Evolutionary conservation across 1,284 basidiomycete genomes (phyloP), one percentile per base, ranked within the genome.

Genomic region (Vanrija humicola): DNA sequence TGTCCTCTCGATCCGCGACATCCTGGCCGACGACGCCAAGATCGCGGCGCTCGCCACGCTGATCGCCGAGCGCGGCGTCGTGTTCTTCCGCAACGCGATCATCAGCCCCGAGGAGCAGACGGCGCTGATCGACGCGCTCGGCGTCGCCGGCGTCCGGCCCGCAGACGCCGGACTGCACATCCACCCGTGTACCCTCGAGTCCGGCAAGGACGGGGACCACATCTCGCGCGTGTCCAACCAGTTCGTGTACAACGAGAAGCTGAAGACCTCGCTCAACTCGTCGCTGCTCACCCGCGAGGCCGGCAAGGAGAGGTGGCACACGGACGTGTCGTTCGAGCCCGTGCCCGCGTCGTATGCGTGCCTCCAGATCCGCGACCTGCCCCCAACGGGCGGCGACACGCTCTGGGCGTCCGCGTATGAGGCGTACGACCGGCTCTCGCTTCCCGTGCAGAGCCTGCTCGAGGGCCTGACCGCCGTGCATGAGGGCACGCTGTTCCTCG

Each of bases 301-400:
- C 4, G 51, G 44, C 51, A 46, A 47, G 26, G 3, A 9, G 3
- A 18, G 8, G 18, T 54, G 43, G 50, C 70, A 72, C 55, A 62
- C 82, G 0, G 86, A 89, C 70, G 85, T 88, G 64, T 84, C 84
- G 0, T 89, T 88, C 63, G 87, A 89, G 69, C 14, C 34, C 9
- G 76, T 84, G 4, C 86, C 86, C 1, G 81, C 83, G 0, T 84
- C 86, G 68, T 88, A 84, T 63, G 64, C 66, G 9, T 58, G 55
- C 6, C 59, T 69, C 3, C 54, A 60, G 39, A 63, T 70, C 46
- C 81, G 83, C 67, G 84, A 81, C 0, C 68, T 86, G 16, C 85
- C 85, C 42, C 56, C 70, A 10, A 61, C 54, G 25, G 72, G 74
- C 18, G 44, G 44, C 3, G 70, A 72, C 55, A 68, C 70, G 8